These are phyloP conservation scores for Calamus simplicifolius DNA, from an alignment of 176 grass and related monocot species.

Conservation along the genomic window DNA sequence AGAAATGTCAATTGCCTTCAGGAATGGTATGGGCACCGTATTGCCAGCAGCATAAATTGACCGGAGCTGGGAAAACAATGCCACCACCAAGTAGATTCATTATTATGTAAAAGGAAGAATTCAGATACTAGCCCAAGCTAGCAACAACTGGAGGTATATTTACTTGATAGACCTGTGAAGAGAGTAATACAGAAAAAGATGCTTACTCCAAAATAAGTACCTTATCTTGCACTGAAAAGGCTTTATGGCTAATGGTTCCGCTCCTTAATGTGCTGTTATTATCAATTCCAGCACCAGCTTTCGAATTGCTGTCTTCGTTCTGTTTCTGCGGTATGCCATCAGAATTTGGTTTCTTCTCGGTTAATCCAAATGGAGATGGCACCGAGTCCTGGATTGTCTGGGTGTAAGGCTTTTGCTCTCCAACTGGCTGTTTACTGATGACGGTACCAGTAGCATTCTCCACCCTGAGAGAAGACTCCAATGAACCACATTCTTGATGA, in stretches of 20 bases:
- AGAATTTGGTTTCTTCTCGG: slow-evolving; percentile 23
- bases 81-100: too few species aligned
- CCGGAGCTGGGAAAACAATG: slow-evolving; percentile 55
- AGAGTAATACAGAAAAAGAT: background rate
- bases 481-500: background rate
- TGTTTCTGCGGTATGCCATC: slow-evolving; percentile 33
- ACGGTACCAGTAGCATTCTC: slow-evolving; percentile 54
- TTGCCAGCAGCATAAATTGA: slow-evolving; percentile 95
- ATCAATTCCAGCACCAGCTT: slow-evolving; percentile 15
- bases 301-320: slow-evolving; percentile 25
- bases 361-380: slow-evolving; percentile 27
- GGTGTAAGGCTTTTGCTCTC: slow-evolving; percentile 28
- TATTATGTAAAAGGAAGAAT: too few species aligned
- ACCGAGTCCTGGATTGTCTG: slow-evolving; percentile 26
- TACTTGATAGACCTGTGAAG: too few species aligned
- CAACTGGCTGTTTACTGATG: slow-evolving; percentile 52
- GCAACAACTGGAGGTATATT: too few species aligned
- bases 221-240: slow-evolving; percentile 98
- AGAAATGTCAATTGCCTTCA: slow-evolving; percentile 95
- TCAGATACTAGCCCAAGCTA: too few species aligned
- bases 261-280: slow-evolving; percentile 40
- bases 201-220: slow-evolving; percentile 27
- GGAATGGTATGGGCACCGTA: slow-evolving; percentile 90
- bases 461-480: slow-evolving; percentile 24
- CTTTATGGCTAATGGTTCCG: slow-evolving; percentile 60